Percentiles rank a stretch among this genome's conserved stretches.
These are phyloP conservation scores for Malassezia equina DNA, from an alignment of 1,284 basidiomycete genomes.

Conservation along the genomic window DNA sequence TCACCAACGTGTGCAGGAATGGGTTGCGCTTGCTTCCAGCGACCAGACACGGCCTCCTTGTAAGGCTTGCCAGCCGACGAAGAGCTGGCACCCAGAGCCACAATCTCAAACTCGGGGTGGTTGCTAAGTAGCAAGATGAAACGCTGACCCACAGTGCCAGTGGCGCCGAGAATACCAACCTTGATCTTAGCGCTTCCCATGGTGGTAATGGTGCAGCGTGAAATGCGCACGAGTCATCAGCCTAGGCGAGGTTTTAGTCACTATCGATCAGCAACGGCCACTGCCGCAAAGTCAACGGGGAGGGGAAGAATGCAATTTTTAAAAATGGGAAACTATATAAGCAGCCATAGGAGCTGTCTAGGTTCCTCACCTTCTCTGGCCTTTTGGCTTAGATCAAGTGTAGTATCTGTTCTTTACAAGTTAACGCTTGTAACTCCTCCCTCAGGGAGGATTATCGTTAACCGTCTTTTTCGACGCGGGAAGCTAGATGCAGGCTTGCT, in stretches of 20 bases:
- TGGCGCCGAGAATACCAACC: slow-evolving; percentile 89
- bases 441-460: slow-evolving; percentile 23
- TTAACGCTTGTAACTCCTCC: slow-evolving; percentile 25
- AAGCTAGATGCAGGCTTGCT: slow-evolving; percentile 19
- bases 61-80: slow-evolving; percentile 82
- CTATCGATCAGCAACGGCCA: slow-evolving; percentile 10
- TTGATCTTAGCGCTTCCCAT: slow-evolving; percentile 53
- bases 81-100: slow-evolving; percentile 77
- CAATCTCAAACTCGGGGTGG: slow-evolving; percentile 84
- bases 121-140: slow-evolving; percentile 79
- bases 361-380: slow-evolving; percentile 25
- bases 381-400: slow-evolving; percentile 38
- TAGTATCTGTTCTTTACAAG: slow-evolving; percentile 34
- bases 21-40: slow-evolving; percentile 79
- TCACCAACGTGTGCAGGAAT: slow-evolving; percentile 64
- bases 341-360: neutral
- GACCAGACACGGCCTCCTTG: slow-evolving; percentile 56
- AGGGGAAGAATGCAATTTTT: neutral
- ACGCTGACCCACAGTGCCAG: slow-evolving; percentile 55
- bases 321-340: slow-evolving; percentile 8
- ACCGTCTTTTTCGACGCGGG: slow-evolving; percentile 23
- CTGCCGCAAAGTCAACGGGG: neutral
- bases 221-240: neutral
- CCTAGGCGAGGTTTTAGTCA: slow-evolving; percentile 4
- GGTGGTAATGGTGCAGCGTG: neutral